These are phyloP conservation scores for Heliamphora pulchella DNA, from an alignment of 179 eudicot genomes.

Conservation along the genomic window DNA sequence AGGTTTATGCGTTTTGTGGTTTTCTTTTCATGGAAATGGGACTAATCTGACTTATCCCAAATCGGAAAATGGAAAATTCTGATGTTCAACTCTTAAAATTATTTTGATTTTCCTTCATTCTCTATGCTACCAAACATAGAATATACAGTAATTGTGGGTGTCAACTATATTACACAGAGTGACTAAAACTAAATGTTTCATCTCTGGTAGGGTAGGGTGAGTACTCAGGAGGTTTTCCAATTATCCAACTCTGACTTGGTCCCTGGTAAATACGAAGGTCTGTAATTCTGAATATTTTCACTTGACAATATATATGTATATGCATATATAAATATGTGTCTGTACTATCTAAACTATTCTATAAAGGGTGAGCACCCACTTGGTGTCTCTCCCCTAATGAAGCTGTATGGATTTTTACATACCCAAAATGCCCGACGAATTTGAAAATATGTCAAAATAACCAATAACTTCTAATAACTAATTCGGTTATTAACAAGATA, in stretches of 20 bases:
- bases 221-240: slow-evolving; percentile 75
- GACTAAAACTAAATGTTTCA: background rate
- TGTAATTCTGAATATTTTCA: slow-evolving; percentile 1
- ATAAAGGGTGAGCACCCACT: too few relatives aligned
- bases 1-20: too few relatives aligned
- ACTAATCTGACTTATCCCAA: background rate
- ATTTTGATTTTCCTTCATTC: background rate
- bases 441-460: too few relatives aligned
- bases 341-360: too few relatives aligned
- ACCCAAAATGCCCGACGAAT: too few relatives aligned
- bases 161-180: background rate
- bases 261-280: slow-evolving; percentile 99
- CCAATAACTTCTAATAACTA: too few relatives aligned
- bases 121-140: background rate
- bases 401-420: too few relatives aligned
- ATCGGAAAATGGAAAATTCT: background rate
- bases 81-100: background rate
- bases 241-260: slow-evolving; percentile 87
- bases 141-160: background rate
- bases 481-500: background rate
- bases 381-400: too few relatives aligned
- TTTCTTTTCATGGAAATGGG: background rate
- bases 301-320: background rate
- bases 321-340: too few relatives aligned
- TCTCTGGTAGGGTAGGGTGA: slow-evolving; percentile 76